phyloP scores from a whole-genome alignment of 225 moss, liverwort and hornwort genomes.

The Straminergon stramineum region DNA sequence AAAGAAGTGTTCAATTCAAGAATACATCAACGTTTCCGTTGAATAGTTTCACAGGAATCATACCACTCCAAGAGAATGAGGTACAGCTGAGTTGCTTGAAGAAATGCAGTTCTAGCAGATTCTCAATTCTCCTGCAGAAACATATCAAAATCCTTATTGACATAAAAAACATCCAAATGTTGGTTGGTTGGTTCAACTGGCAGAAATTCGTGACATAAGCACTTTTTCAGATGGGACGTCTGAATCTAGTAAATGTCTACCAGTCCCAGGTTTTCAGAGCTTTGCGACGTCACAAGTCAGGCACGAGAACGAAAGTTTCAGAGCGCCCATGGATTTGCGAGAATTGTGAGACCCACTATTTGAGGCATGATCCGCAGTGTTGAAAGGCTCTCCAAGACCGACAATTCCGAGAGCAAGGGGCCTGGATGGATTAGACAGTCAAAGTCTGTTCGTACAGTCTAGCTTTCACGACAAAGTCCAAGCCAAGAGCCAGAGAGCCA shows the following conservation, averaged over 20 bases:
- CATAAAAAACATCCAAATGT: not conserved
- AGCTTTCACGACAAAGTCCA: not conserved
- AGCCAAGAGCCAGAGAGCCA: not conserved
- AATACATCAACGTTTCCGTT: not conserved
- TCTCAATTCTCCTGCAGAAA: not conserved
- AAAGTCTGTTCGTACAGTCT: not conserved
- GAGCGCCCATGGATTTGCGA: not conserved
- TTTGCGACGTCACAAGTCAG: not conserved
- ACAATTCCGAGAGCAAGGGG: not conserved
- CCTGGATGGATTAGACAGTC: not conserved
- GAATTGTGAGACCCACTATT: not conserved
- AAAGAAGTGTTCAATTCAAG: not conserved
- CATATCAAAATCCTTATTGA: not conserved
- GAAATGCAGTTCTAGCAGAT: not conserved
- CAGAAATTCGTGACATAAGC: not conserved
- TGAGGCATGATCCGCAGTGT: not conserved
- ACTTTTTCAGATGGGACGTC: not conserved
- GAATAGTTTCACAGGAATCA: not conserved
- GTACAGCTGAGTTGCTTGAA: not conserved
- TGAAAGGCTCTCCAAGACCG: not conserved
- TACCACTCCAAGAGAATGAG: not conserved
- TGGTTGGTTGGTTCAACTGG: not conserved
- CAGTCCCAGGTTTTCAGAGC: not conserved
- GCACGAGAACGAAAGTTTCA: too few relatives aligned
- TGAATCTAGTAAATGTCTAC: not conserved